Base-by-base conservation (phyloP, 106 monocot genomes). In the Phalaenopsis aphrodite region DNA sequence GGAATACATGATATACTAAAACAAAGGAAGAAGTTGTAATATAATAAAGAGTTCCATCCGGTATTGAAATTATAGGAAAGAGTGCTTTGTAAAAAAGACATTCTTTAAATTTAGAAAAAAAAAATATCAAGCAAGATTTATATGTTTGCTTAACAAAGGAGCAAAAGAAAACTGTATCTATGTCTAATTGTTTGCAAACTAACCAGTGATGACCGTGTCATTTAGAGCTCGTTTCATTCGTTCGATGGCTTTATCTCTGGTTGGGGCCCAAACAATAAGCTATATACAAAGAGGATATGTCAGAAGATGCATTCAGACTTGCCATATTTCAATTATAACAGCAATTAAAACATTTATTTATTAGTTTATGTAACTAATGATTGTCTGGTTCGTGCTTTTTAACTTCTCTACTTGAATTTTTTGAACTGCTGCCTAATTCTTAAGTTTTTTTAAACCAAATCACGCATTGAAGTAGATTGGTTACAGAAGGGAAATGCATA, bases 181-280 rank as follows among this genome's bases (percentile, higher is more conserved):
- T 38, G 4, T 55, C 17, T 17, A 23, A 8, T 45, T 76, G 42
- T 49, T 23, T 56, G 75, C 55, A 10, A 21, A 78, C 85, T 83
- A 84, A 96, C 96, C 96, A 85, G 85, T 91, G 38, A 96, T 91
- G 42, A 93, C 78, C 45, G 93, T 93, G 83, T 93, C 96, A 82
- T 93, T 47, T 52, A 96, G 88, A 82, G 96, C 96, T 83, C 96
- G 88, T 81, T 96, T 96, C 96, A 96, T 96, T 69, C 96, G 82
- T 66, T 96, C 90, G 81, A 96, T 96, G 80, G 96, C 96, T 78
- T 91, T 93, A 83, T 91, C 91, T 82, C 96, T 88, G 3, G 93
- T 96, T 81, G 96, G 96, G 19, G 91, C 96, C 96, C 96, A 96
- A 43, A 96, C 96, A 77, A 96, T 85, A 80, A 96, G 93, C 96